Evolutionary conservation across 139 green algal species (phyloP), one percentile per base, ranked within the genome.

Genomic region (Coelastrella sp.): DNA sequence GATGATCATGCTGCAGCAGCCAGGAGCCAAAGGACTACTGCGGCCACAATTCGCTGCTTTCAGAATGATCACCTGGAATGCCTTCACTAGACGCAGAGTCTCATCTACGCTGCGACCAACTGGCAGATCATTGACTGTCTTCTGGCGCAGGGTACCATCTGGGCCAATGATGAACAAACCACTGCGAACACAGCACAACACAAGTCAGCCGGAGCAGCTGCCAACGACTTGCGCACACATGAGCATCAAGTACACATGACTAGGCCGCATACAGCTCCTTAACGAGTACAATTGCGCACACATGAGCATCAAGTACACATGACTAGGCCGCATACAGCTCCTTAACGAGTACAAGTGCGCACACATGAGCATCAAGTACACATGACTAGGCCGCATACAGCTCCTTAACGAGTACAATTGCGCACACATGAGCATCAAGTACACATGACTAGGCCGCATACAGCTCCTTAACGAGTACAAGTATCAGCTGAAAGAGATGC

Each of bases 41-140:
- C 32, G 32, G 32, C 32, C 6, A 23, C n/a, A 77, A 11, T 32
- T 77, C 16, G 23, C 74, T 80, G 74, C n/a, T 20, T 80, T 57
- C 4, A 77, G 16, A 77, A 19, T 84, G 10, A 86, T 23, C 80
- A 94, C 92, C 94, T 99, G 98, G 88, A 99, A 96, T 0, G 98
- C 98, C 96, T 99, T 97, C 73, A 96, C 92, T 58, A 95, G 94
- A 65, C 98, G 95, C 82, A 99, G 94, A 20, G 97, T 97, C 95
- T 99, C 98, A 77, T 99, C 98, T 3, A 99, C 98, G 82, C 86
- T 97, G 68, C 83, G 82, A 60, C 89, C 89, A 11, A 93, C 90
- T 5, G 96, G 95, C 79, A 99, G 94, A 93, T 99, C 99, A 95
- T 99, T 99, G 64, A 99, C 95, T 58, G 98, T 99, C 73, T 96